Conservation (phyloP, 1,284 basidiomycete genomes). For the Vanrija humicola region DNA sequence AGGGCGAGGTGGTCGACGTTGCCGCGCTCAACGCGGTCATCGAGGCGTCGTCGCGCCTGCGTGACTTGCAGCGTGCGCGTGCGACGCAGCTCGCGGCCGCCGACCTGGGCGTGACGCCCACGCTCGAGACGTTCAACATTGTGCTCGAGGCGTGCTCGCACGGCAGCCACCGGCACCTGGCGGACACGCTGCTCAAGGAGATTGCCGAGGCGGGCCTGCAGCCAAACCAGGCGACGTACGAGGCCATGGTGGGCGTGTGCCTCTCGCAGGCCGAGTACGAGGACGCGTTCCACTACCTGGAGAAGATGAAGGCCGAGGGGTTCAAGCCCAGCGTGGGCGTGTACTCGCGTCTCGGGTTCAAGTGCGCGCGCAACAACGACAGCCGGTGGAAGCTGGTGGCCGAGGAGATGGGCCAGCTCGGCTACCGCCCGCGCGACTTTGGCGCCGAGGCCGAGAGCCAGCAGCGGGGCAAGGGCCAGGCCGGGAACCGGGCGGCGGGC, state of each 20-base stretch:
- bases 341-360: conserved; percentile 63
- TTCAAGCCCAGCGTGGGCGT: conserved; percentile 56
- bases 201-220: conserved; percentile 46
- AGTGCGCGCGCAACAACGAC: conserved; percentile 60
- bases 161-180: conserved; percentile 31
- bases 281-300: conserved; percentile 80
- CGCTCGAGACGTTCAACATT: conserved; percentile 64
- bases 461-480: neutral
- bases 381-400: conserved; percentile 62
- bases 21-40: conserved; percentile 64
- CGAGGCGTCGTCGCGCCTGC: conserved; percentile 58
- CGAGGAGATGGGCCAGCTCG: conserved; percentile 63
- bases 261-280: conserved; percentile 70
- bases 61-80: conserved; percentile 70
- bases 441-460: neutral
- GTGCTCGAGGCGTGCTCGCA: conserved; percentile 63
- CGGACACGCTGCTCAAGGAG: conserved; percentile 38
- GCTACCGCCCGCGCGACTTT: conserved; percentile 40
- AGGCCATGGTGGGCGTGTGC: conserved; percentile 63
- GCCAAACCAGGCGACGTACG: conserved; percentile 61
- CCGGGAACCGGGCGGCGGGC: neutral
- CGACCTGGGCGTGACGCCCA: conserved; percentile 58
- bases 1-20: conserved; percentile 57
- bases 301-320: conserved; percentile 70
- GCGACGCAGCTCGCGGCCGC: conserved; percentile 65